Evolutionary conservation across 2,329 filamentous ascomycete genomes (phyloP), one percentile per base, ranked within the genome.

Genomic region (Colletotrichum gloeosporioides): DNA sequence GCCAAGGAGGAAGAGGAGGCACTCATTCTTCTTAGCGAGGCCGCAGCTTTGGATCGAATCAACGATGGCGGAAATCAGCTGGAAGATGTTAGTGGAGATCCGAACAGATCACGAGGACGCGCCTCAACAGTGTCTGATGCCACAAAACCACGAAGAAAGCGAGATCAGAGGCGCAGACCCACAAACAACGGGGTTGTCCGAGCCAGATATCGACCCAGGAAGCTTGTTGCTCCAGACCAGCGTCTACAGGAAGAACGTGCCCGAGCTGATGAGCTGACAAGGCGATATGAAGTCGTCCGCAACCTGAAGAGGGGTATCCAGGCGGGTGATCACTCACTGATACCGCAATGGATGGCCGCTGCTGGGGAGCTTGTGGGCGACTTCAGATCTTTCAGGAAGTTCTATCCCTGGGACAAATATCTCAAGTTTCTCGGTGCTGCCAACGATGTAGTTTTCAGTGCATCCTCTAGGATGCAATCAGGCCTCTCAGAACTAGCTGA

Each of bases 1-100:
- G 90, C 90, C 61, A 93, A 93, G 77, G 92, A 93, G 85, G 92
- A 91, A 27, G 94, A 96, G 80, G 92, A 95, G 80, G 96, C 96
- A 2, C 91, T 96, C 75, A 92, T 94, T 75, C 91, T 96, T 67
- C 92, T 95, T 65, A 94, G 93, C 39, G 94, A 98, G 82, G 93
- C 95, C 10, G 90, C 96, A 79, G 88, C 91, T 36, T 86, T 96
- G 27, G 90, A 90, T 77, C 89, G 90, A 73, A 85, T 84, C 13
- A 85, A 86, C 69, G 85, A 86, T 25, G 80, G 83, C 71, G 81
- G 78, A 29, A 80, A 82, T 67, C 36, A 73, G 29, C 27, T 64
- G 29, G 55, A 32, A 31, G 53, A 63, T 10, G 18, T 22, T 25
- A 55, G 27, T 34, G 39, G 53, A 53, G 27, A 70, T 27, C 12